Evolutionary conservation across 805 yeast species (phyloP).

Genomic region (Nakazawaea holstii): DNA sequence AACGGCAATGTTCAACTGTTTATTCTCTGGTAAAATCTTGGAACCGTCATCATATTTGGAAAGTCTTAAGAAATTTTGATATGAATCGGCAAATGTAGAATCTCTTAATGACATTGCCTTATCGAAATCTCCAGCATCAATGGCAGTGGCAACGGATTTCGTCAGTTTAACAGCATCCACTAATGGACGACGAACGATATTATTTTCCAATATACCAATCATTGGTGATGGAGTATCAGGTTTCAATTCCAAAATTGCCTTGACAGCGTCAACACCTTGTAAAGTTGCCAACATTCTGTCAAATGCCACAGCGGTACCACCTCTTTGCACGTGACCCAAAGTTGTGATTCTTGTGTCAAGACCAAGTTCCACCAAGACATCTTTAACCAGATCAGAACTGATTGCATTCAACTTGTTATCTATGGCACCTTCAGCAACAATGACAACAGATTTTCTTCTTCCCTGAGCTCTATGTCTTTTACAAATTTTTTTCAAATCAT

Average conservation of each 20-base stretch:
- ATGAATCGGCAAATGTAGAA: conserved; percentile 79
- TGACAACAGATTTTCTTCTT: conserved; percentile 89
- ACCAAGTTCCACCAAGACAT: conserved; percentile 77
- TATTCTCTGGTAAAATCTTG: conserved; percentile 50
- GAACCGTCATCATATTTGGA: conserved; percentile 63
- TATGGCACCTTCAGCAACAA: conserved; percentile 98
- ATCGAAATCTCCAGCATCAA: conserved; percentile 70
- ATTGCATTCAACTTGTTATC: conserved; percentile 78
- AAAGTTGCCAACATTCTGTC: conserved; percentile 89
- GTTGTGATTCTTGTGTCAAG: conserved; percentile 94
- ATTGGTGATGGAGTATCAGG: conserved; percentile 93
- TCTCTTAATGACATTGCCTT: conserved; percentile 86
- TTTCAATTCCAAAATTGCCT: conserved; percentile 82
- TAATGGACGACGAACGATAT: conserved; percentile 76
- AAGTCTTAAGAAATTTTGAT: conserved; percentile 65
- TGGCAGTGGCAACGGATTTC: conserved; percentile 86
- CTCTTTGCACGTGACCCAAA: conserved; percentile 96
- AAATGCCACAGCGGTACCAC: conserved; percentile 96
- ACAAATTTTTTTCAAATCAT: conserved; percentile 71
- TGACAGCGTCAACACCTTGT: conserved; percentile 97
- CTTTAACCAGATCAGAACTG: conserved; percentile 72
- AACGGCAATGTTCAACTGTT: conserved; percentile 73
- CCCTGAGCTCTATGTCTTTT: conserved; percentile 79
- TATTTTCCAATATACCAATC: conserved; percentile 86
- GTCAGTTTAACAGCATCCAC: conserved; percentile 89